Evolutionary conservation across 495 filamentous ascomycete species (phyloP), one percentile per base, ranked within the genome.

Genomic region (Durotheca rogersii): DNA sequence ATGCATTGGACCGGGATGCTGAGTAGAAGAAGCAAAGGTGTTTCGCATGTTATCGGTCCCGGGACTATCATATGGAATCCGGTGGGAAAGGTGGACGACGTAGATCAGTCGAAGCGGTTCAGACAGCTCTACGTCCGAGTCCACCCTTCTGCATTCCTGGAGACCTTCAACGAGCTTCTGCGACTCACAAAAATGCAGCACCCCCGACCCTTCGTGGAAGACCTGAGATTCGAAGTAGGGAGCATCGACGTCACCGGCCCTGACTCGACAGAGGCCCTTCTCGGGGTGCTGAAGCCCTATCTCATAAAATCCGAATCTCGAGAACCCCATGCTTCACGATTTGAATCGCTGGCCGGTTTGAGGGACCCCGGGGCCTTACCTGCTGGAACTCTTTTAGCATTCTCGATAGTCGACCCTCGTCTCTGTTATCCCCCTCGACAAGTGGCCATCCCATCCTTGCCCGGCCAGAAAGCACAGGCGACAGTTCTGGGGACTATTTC

Each of bases 201-300:
- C 21, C 88, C 89, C 3, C 74, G 72, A 7, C 81, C 92, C 15
- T 82, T 81, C 45, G 63, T 95, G n/a, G 89, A 96, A 62, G 93
- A 98, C 62, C 66, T 98, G 10, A 81, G 93, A 2, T 97, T 89
- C 60, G 91, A 97, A 57, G 86, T 98, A 65, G 93, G 93, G 34
- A 96, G 90, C 62, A 92, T 97, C 40, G 87, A 95, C 53, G 72
- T 96, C 43, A 85, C 80, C 0, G 93, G 93, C 0, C 90, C 93
- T 1, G 87, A 78, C 1, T 87, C 89, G 5, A 90, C 87, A 2
- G 90, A 96, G 66, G 77, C 89, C 2, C 71, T 98, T 2, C 71
- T 90, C 16, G 79, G 84, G 5, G 72, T 86, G 12, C 76, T 98
- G 40, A 76, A 79, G 38, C 85, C 90, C 15, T 81, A 52, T 47